Evolutionary conservation across 2,329 filamentous ascomycete genomes (phyloP).

Genomic region (Plectosphaerella sp.): DNA sequence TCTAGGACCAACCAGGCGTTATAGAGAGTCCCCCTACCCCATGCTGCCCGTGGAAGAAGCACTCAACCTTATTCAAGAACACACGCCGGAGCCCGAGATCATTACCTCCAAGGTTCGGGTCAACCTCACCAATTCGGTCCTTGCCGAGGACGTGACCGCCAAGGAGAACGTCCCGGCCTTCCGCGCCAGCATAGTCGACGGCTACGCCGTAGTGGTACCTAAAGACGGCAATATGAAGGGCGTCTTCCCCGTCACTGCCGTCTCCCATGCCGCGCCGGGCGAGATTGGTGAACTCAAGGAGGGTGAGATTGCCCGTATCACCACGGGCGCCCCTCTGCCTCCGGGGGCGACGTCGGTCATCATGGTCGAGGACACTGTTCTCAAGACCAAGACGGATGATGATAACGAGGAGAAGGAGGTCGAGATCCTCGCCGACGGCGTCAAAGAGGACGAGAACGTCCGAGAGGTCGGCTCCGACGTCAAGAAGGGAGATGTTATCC

Average conservation of each 20-base stretch:
- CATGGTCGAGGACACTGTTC: slow-evolving; percentile 91
- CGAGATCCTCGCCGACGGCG: slow-evolving; percentile 74
- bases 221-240: slow-evolving; percentile 65
- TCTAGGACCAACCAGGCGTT: slow-evolving; percentile 62
- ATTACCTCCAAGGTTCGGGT: slow-evolving; percentile 58
- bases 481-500: slow-evolving; percentile 60
- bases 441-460: slow-evolving; percentile 79
- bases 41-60: slow-evolving; percentile 88
- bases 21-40: slow-evolving; percentile 84
- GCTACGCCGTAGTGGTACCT: slow-evolving; percentile 78
- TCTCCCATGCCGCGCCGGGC: slow-evolving; percentile 80
- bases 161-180: slow-evolving; percentile 86
- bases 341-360: slow-evolving; percentile 86
- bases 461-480: slow-evolving; percentile 90
- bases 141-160: slow-evolving; percentile 79
- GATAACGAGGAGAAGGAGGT: slow-evolving; percentile 82
- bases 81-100: slow-evolving; percentile 62
- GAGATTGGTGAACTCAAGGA: slow-evolving; percentile 60
- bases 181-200: slow-evolving; percentile 92
- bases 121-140: slow-evolving; percentile 67
- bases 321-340: slow-evolving; percentile 88
- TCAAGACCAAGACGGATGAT: slow-evolving; percentile 72
- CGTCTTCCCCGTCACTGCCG: slow-evolving; percentile 76
- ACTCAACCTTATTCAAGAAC: slow-evolving; percentile 63
- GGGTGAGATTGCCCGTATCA: slow-evolving; percentile 84